Conservation (phyloP, 768 basidiomycete species). For the Cantharellus cinnabarinus region DNA sequence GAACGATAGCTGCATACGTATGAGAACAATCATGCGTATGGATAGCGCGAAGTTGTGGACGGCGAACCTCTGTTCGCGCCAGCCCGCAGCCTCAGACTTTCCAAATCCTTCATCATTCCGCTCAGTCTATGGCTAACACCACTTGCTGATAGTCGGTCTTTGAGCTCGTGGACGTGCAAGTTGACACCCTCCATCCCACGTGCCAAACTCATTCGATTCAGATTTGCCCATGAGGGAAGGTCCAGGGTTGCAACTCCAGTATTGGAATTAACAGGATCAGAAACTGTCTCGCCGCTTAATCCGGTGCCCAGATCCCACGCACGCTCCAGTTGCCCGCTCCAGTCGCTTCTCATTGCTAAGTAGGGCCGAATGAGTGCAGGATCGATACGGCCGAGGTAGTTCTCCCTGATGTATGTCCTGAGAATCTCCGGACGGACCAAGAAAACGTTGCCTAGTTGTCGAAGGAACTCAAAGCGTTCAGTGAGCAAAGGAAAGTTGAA, state of each 20-base stretch:
- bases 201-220: neutral
- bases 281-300: neutral
- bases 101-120: constrained; percentile 75
- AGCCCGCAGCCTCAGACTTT: constrained; percentile 18
- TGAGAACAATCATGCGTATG: too few species aligned
- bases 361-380: constrained; percentile 73
- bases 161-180: neutral
- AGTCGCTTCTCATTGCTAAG: constrained; percentile 76
- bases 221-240: neutral
- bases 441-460: constrained; percentile 92
- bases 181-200: neutral
- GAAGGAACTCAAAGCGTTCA: constrained; percentile 94
- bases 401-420: constrained; percentile 86
- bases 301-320: constrained; percentile 30
- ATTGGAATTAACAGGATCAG: neutral
- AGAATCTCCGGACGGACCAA: constrained; percentile 90
- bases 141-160: neutral
- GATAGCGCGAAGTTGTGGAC: too few species aligned
- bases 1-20: too few species aligned
- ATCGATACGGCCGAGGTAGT: constrained; percentile 84
- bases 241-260: neutral
- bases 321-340: constrained; percentile 57
- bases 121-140: constrained; percentile 28
- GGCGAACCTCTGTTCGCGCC: too few species aligned
- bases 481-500: constrained; percentile 68